These are phyloP conservation scores for Venustampulla echinocandica DNA, from an alignment of 495 filamentous ascomycete species.

Conservation along the genomic window DNA sequence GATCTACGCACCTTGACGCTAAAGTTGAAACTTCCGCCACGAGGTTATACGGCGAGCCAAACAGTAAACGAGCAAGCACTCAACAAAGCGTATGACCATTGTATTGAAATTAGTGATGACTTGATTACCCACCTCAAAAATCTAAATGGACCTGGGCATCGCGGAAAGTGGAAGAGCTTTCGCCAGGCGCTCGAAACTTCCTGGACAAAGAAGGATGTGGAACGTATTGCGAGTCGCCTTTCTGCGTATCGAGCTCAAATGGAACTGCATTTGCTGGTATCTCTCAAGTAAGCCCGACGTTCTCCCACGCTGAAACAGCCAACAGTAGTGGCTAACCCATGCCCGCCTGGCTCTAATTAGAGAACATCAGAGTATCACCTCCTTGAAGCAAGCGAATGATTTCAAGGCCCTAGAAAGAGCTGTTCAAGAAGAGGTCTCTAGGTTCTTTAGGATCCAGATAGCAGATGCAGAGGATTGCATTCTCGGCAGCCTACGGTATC, in stretches of 20 bases:
- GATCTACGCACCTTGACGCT: not conserved
- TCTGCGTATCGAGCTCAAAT: not conserved
- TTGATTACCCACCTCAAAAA: conserved; percentile 1
- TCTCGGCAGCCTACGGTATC: conserved; percentile 17
- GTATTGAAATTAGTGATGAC: not conserved
- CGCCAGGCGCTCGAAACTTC: conserved; percentile 6
- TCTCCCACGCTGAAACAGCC: too few relatives aligned
- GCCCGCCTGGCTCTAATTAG: not conserved
- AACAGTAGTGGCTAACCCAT: not conserved
- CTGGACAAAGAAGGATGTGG: conserved; percentile 6
- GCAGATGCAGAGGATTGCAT: conserved; percentile 1
- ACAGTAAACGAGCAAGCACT: not conserved
- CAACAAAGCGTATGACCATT: not conserved
- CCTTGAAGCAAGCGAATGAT: not conserved
- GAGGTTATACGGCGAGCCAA: not conserved
- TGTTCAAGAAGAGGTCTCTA: not conserved
- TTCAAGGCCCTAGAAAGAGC: not conserved
- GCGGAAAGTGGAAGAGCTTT: conserved; percentile 13
- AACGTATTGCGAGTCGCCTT: not conserved
- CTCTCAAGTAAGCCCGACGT: conserved; percentile 2
- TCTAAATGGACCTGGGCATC: not conserved
- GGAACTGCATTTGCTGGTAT: conserved; percentile 1
- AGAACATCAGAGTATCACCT: not conserved
- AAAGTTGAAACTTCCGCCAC: not conserved
- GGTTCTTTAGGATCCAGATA: not conserved